phyloP scores from a whole-genome alignment of 2,329 filamentous ascomycete genomes.

The Fonsecaea pedrosoi region DNA sequence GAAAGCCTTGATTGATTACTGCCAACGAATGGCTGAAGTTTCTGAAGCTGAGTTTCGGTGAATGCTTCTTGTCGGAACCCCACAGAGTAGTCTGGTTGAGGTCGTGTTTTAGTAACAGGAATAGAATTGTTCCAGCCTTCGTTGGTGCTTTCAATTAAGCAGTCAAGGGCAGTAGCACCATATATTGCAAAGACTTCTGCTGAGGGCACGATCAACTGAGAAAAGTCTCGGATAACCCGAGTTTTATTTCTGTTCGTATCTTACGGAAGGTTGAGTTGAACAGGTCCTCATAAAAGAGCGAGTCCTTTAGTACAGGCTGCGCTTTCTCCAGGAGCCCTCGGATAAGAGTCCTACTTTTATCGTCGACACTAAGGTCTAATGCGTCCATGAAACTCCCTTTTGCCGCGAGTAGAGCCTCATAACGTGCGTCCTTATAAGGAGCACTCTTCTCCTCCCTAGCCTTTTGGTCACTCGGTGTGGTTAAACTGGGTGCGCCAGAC shows the following conservation, averaged over 20 bases:
- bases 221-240: constrained; percentile 48
- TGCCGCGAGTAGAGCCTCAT: too few species aligned
- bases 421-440: too few species aligned
- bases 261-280: constrained; percentile 45
- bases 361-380: constrained; percentile 4
- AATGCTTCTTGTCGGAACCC: constrained; percentile 50
- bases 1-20: too few species aligned
- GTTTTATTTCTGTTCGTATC: constrained; percentile 46
- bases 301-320: constrained; percentile 33
- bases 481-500: constrained; percentile 28
- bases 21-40: constrained; percentile 48
- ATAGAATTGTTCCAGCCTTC: constrained; percentile 44
- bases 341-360: constrained; percentile 32
- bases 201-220: constrained; percentile 48
- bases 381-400: constrained; percentile 39
- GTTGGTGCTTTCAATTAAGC: constrained; percentile 46
- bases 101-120: constrained; percentile 41
- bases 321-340: constrained; percentile 10
- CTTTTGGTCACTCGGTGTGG: constrained; percentile 40
- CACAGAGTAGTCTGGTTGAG: constrained; percentile 47
- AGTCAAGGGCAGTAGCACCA: constrained; percentile 40
- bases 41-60: constrained; percentile 51
- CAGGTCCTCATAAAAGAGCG: constrained; percentile 46
- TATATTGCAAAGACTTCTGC: constrained; percentile 42
- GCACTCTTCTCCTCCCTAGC: constrained; percentile 26